A percentile compares a stretch with the other conserved stretches of the same genome.
These are phyloP conservation scores for Durotheca rogersii DNA, from an alignment of 495 filamentous ascomycete species.

Conservation along the genomic window DNA sequence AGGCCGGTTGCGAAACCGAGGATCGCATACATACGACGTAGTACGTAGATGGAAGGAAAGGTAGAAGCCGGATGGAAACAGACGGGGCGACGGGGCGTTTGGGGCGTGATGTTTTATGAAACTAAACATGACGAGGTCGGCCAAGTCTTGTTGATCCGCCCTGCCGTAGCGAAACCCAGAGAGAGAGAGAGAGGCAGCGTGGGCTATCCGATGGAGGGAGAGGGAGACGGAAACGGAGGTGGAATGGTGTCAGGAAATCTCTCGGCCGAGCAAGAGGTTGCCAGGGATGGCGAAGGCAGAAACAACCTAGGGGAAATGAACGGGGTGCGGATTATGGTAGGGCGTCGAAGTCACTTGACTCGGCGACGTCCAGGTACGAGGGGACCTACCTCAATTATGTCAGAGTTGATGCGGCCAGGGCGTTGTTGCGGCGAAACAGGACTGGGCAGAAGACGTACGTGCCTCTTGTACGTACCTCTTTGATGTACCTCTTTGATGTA, in stretches of 20 bases:
- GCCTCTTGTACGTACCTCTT: no score
- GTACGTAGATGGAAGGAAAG: no score
- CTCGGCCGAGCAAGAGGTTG: not conserved
- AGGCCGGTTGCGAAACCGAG: no score
- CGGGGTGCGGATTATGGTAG: conserved; percentile 27
- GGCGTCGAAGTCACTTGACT: conserved; percentile 3
- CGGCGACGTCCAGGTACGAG: conserved; percentile 10
- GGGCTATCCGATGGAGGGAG: not conserved
- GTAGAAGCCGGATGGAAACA: no score
- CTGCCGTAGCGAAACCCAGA: conserved; percentile 2
- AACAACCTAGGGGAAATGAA: conserved; percentile 26
- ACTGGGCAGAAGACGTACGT: no score
- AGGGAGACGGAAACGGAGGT: not conserved
- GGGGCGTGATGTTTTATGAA: conserved; percentile 14
- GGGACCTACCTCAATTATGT: no score
- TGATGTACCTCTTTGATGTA: no score
- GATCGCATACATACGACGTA: no score
- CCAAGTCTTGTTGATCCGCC: conserved; percentile 6
- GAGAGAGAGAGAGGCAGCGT: not conserved
- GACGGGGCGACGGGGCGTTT: no score
- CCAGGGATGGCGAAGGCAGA: not conserved
- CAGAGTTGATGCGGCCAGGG: no score
- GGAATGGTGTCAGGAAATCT: not conserved
- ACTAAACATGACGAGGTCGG: conserved; percentile 16
- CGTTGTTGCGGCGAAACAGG: not conserved